A percentile compares a stretch with the other conserved stretches of the same genome.
phyloP scores from a whole-genome alignment of 2,329 filamentous ascomycete genomes.

The Phyllosticta citriasiana region DNA sequence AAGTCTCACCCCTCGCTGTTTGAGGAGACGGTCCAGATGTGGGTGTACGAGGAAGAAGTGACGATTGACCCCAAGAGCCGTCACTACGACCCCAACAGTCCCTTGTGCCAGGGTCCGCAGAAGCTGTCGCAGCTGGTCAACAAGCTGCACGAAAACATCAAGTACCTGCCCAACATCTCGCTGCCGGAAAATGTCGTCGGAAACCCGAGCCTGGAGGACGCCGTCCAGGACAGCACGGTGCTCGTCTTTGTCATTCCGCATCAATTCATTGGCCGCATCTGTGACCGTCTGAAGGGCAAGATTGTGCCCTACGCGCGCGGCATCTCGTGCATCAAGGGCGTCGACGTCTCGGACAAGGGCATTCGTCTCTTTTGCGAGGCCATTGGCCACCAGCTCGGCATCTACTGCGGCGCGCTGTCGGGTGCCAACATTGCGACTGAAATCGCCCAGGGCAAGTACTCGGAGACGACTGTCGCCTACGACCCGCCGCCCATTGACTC shows the following conservation, averaged over 20 bases:
- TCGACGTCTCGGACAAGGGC: conserved; percentile 79
- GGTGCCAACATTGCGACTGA: conserved; percentile 95
- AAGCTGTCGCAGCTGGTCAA: conserved; percentile 93
- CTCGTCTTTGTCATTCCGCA: conserved; percentile 95
- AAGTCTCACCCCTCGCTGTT: conserved; percentile 69
- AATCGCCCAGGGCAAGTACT: conserved; percentile 92
- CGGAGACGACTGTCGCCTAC: conserved; percentile 93
- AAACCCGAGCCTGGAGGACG: conserved; percentile 68
- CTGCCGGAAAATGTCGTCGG: conserved; percentile 77
- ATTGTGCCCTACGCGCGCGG: conserved; percentile 87
- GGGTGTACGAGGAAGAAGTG: conserved; percentile 94
- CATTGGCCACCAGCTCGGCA: conserved; percentile 81
- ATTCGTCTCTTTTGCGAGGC: conserved; percentile 89
- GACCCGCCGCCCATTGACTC: conserved; percentile 86
- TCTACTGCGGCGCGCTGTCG: conserved; percentile 92
- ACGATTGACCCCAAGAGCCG: conserved; percentile 60
- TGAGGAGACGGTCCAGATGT: conserved; percentile 89
- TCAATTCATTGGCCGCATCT: conserved; percentile 86
- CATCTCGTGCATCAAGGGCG: conserved; percentile 96
- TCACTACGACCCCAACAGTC: conserved; percentile 58
- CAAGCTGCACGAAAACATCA: conserved; percentile 86
- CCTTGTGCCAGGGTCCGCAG: conserved; percentile 38
- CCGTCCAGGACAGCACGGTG: conserved; percentile 76
- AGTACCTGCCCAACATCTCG: conserved; percentile 84
- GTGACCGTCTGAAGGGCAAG: conserved; percentile 73